Evolutionary conservation across 2,329 filamentous ascomycete species (phyloP).

Genomic region (Fusarium sp.): DNA sequence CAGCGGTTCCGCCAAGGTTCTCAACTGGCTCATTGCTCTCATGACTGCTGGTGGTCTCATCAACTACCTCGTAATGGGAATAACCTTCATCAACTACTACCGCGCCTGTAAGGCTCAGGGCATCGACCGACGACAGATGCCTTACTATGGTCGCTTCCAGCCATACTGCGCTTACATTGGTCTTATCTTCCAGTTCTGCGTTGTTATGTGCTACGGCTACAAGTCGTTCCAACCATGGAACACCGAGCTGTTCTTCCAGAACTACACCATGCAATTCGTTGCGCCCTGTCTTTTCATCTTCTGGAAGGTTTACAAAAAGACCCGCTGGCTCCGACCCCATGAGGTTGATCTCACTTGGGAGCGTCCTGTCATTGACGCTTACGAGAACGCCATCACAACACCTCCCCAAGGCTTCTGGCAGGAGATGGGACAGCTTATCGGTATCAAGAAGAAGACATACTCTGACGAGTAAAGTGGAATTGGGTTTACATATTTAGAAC

Average conservation of each 20-base stretch:
- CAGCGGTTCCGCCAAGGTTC: constrained; percentile 60
- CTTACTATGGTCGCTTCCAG: constrained; percentile 70
- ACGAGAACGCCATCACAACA: constrained; percentile 64
- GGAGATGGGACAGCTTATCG: constrained; percentile 56
- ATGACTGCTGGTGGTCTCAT: constrained; percentile 70
- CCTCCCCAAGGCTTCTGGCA: constrained; percentile 66
- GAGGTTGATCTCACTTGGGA: constrained; percentile 73
- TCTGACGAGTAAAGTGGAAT: constrained; percentile 9
- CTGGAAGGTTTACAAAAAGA: constrained; percentile 74
- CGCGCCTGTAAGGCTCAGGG: constrained; percentile 66
- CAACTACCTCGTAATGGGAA: constrained; percentile 68
- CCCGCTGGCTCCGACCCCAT: constrained; percentile 62
- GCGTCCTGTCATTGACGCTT: constrained; percentile 68
- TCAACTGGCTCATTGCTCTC: constrained; percentile 67
- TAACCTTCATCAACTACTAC: constrained; percentile 62
- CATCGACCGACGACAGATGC: constrained; percentile 63
- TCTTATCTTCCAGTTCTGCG: constrained; percentile 55
- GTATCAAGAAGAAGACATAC: constrained; percentile 26
- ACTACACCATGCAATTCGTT: constrained; percentile 69
- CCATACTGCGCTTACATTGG: constrained; percentile 67
- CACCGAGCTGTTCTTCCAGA: constrained; percentile 61
- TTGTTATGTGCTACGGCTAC: constrained; percentile 68
- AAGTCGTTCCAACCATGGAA: constrained; percentile 62
- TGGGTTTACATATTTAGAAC: neutral
- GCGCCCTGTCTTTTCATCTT: constrained; percentile 65